phyloP scores from a whole-genome alignment of 169 alveolate genomes.

The Cryptosporidium meleagridis region DNA sequence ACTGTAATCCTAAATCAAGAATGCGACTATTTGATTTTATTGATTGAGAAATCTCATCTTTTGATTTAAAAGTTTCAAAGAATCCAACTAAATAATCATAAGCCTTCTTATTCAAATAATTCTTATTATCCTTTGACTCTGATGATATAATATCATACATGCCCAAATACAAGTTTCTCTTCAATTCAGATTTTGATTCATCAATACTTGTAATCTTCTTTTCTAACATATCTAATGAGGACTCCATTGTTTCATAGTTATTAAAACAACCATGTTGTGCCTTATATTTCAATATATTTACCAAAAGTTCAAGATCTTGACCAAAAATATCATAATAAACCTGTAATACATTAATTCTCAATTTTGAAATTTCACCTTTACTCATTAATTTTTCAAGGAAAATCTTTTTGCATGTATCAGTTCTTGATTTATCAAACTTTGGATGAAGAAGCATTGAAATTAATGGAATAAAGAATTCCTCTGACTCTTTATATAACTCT shows the following conservation, averaged over 20 bases:
- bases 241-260: background rate
- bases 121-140: background rate
- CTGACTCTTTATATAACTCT: slow-evolving; percentile 63
- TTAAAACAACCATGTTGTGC: slow-evolving; percentile 1
- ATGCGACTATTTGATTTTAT: background rate
- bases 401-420: slow-evolving; percentile 2
- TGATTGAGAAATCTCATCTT: slow-evolving; percentile 10
- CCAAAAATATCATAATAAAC: slow-evolving; percentile 50
- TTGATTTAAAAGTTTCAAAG: slow-evolving; percentile 30
- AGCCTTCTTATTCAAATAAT: slow-evolving; percentile 26
- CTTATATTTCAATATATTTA: slow-evolving; percentile 4
- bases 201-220: slow-evolving; percentile 5
- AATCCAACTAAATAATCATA: slow-evolving; percentile 27
- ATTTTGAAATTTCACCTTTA: background rate
- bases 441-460: slow-evolving; percentile 53
- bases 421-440: background rate
- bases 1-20: slow-evolving; percentile 2
- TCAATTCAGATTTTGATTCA: background rate
- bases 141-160: slow-evolving; percentile 18
- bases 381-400: slow-evolving; percentile 27
- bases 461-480: slow-evolving; percentile 49
- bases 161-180: slow-evolving; percentile 11
- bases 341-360: slow-evolving; percentile 41
- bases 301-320: slow-evolving; percentile 18
- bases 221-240: slow-evolving; percentile 35